Conservation (phyloP, 2,329 filamentous ascomycete species). For the Colletotrichum caudatum region DNA sequence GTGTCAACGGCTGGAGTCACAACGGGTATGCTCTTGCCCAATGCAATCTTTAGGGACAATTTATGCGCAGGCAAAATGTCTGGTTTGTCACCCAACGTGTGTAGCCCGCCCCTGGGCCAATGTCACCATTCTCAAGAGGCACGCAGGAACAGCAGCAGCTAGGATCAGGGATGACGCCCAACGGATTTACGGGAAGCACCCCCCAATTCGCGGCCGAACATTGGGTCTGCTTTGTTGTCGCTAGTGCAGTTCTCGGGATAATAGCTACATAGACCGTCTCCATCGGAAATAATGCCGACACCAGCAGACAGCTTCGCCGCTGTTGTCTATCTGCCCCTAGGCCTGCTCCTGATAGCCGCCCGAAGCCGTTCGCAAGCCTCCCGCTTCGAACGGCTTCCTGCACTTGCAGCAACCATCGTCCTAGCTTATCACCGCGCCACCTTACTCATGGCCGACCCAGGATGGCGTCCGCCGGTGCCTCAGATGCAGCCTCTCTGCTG, state of each 20-base stretch:
- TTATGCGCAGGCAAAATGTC: constrained; percentile 21
- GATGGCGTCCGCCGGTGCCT: neutral
- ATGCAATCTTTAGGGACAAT: neutral
- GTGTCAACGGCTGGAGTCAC: neutral
- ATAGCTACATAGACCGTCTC: constrained; percentile 3
- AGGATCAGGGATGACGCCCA: constrained; percentile 25
- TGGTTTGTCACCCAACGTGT: constrained; percentile 21
- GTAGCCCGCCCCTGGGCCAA: constrained; percentile 18
- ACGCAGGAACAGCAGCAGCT: constrained; percentile 15
- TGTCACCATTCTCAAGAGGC: constrained; percentile 33
- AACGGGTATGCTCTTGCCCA: neutral
- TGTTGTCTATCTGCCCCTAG: neutral
- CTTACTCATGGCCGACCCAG: neutral
- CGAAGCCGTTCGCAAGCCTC: constrained; percentile 4
- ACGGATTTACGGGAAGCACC: constrained; percentile 32
- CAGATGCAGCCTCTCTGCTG: neutral
- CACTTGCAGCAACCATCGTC: neutral
- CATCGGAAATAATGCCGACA: constrained; percentile 16
- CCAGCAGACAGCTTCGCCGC: neutral
- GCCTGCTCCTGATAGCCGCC: constrained; percentile 1
- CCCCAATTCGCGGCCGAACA: constrained; percentile 31
- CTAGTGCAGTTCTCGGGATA: constrained; percentile 1
- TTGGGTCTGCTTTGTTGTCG: constrained; percentile 11
- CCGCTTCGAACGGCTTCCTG: no score
- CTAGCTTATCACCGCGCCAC: neutral